Base-by-base conservation (phyloP, 1,284 basidiomycete genomes). In the Phylloporus sp. region DNA sequence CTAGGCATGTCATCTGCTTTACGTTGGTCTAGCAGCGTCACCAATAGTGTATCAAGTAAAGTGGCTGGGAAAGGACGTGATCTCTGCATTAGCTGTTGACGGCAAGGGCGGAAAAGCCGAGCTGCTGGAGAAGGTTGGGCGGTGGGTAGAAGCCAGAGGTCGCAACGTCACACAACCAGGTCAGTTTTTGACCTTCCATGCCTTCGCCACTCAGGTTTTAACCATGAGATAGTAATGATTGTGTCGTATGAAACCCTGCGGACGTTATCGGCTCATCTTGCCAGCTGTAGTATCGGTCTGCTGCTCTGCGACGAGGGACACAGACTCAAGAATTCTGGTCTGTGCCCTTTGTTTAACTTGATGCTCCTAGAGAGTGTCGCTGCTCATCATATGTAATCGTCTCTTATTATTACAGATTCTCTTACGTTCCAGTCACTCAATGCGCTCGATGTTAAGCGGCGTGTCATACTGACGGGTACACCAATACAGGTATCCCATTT, bases 211-310 rank as follows among this genome's bases (percentile, higher is more conserved):
- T 59, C 11, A 20, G 27, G 5, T n/a, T 58, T 20, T 47, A 10
- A 53, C 49, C 49, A 27, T 15, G 8, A 53, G 61, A 5, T 65
- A 96, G 97, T 99, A 58, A 96, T 99, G 95, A 99, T 99, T 73
- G 97, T 98, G 2, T 99, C 98, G 0, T 99, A 99, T 75, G 97
- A 99, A 80, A 98, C 96, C 1, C 85, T 99, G 61, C 90, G 96
- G n/a, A 92, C 92, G 4, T 83, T 98, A 14, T 87, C 90, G 11
- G 89, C 83, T 6, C 89, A 96, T 74, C 85, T 98, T 6, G 90
- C 90, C 2, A 89, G 86, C 68, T 94, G 94, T 68, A 90, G 87
- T 60, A 95, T 99, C 43, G 98, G 98, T 0, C 81, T 99, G 15
- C 82, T 99, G 12, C 89, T 99, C 14, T 98, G 96, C 71, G 97